Base-by-base conservation (phyloP, 2,329 filamentous ascomycete genomes). In the Aspergillus latus region DNA sequence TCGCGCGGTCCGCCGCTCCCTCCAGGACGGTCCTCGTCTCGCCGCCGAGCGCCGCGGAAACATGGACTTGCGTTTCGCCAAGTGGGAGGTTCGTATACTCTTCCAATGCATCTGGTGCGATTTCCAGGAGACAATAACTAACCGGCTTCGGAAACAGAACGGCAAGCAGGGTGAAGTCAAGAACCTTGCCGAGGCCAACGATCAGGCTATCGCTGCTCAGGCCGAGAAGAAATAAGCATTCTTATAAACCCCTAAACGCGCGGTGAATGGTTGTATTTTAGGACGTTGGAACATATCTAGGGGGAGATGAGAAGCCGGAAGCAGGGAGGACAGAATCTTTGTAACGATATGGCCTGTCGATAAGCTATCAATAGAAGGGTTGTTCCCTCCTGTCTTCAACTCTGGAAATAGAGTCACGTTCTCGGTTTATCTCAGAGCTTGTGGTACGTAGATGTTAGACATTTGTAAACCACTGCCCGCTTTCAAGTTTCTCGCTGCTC, bases 1-100 rank as follows among this genome's bases (percentile, higher is more conserved):
- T 79, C 92, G 92, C 79, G 89, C 90, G 74, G 90, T 99, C 77
- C 94, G 95, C 82, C 89, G 91, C 77, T 96, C 92, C 76, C 84
- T 99, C 77, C 97, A 97, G 85, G 94, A 99, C 74, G 90, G 94
- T 57, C 88, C 92, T 82, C 87, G 94, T 80, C 78, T 97, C 66
- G 76, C 76, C 66, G 92, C 92, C 64, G 94, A 97, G 85, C 88
- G 90, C 74, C 87, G 94, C 75, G 92, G 92, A 73, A 86, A 92
- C 78, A 88, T 88, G 79, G 93, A 97, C 54, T 79, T 99, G 69
- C 87, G 87, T 78, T 95, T 97, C 72, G 83, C 91, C 67, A 95
- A 93, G 84, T 99, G 94, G 94, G 83, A 90, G 86, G 94, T 99
- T 80, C 85, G 90, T 84, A 67, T 63, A 39, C 47, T 45, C 69